phyloP scores from a whole-genome alignment of 306 rosid genomes.

The Abrus precatorius region DNA sequence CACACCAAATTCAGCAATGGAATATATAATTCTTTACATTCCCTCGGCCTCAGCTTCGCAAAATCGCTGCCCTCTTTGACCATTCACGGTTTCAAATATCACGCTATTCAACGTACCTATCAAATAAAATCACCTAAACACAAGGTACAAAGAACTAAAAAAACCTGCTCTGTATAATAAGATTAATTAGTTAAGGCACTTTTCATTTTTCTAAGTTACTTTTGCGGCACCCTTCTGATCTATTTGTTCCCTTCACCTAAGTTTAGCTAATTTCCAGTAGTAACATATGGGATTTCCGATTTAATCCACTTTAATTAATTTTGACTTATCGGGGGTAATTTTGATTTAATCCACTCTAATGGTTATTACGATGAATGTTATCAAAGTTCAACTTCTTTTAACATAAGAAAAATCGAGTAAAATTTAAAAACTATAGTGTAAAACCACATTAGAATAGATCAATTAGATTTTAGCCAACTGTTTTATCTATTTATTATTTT shows the following conservation, averaged over 20 bases:
- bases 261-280: background rate
- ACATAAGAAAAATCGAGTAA: background rate
- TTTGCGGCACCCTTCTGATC: constrained; percentile 17
- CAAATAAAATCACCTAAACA: constrained; percentile 7
- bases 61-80: constrained; percentile 43
- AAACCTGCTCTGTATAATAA: background rate
- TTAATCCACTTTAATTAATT: background rate
- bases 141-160: constrained; percentile 17
- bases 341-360: background rate
- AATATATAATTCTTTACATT: background rate
- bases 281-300: background rate
- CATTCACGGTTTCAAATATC: constrained; percentile 9
- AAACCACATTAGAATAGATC: background rate
- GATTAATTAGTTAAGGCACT: background rate
- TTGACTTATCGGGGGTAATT: background rate
- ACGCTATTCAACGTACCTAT: constrained; percentile 42
- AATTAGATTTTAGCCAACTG: background rate
- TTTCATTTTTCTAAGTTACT: constrained; percentile 21
- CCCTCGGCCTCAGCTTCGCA: background rate
- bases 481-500: constrained; percentile 17
- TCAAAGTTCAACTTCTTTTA: background rate
- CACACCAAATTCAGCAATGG: constrained; percentile 4
- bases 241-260: background rate
- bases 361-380: background rate
- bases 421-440: background rate